Evolutionary conservation across 148 eudicot genomes (phyloP), one percentile per base, ranked within the genome.

Genomic region (Nyssa sinensis): DNA sequence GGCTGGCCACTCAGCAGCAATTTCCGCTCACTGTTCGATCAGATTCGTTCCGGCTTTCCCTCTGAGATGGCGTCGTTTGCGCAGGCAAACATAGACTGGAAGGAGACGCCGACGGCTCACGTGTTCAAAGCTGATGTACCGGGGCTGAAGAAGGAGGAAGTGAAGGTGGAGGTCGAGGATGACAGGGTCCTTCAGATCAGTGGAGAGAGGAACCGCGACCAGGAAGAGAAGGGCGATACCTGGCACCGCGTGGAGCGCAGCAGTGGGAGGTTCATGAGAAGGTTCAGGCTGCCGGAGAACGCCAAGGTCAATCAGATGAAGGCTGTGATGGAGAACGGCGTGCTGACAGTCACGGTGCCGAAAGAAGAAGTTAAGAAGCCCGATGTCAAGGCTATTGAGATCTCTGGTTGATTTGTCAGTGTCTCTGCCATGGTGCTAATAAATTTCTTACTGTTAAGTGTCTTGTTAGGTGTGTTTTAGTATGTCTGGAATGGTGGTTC

Each of bases 101-200:
- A 71, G 74, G 87, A 84, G 78, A 84, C 84, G 0, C 80, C 82
- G 1, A 84, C 78, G 27, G 78, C 80, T 0, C 87, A 84, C 70
- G 73, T 81, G 10, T 75, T 84, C 66, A 81, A 78, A 78, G 87
- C 84, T 10, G 84, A 84, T 29, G 58, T 84, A 2, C 84, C 87
- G 11, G 87, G 87, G 53, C 2, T 84, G 29, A 84, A 81, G 75
- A 84, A 84, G 49, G 87, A 81, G 34, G 87, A 84, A 69, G 84
- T 84, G n/a, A 81, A 81, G 44, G 87, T 81, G 4, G 84, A 84
- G 78, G 78, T 84, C 55, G 87, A 81, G 24, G 87, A 84, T 0
- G 87, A 72, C 0, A 23, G 53, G 4, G 81, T 84, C 35, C 70
- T 84, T 0, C 79, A 67, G 78, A 81, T 84, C 14, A 84, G 87